phyloP scores from a whole-genome alignment of 2,329 filamentous ascomycete genomes.

The Trichoderma atroviride region DNA sequence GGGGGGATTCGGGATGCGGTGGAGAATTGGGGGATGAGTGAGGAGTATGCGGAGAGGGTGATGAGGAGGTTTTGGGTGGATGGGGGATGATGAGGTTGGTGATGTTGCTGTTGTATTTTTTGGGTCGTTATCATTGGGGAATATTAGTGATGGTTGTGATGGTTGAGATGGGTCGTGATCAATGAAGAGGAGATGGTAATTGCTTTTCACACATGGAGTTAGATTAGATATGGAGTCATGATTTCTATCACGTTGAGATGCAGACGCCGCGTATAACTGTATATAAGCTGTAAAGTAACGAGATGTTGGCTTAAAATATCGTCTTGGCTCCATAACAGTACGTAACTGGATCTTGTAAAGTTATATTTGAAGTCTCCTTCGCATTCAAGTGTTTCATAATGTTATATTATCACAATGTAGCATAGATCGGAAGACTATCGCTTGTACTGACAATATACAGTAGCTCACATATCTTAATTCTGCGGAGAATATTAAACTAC shows the following conservation, averaged over 20 bases:
- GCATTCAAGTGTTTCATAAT: no score
- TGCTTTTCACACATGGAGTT: neutral
- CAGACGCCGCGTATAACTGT: no score
- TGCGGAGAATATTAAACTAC: no score
- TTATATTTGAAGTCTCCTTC: no score
- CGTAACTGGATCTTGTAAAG: no score
- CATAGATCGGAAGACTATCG: no score
- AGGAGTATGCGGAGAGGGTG: conserved; percentile 55
- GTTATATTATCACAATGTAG: no score
- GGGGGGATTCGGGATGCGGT: conserved; percentile 62
- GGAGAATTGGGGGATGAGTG: conserved; percentile 55
- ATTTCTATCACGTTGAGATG: neutral
- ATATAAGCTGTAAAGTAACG: no score
- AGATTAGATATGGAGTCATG: neutral
- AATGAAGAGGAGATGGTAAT: neutral
- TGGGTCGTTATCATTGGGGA: neutral
- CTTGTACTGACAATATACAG: no score
- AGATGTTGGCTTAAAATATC: no score
- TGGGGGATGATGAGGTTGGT: neutral
- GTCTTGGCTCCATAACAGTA: no score
- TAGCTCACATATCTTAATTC: no score
- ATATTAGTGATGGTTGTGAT: neutral
- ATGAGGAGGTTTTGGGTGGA: conserved; percentile 51
- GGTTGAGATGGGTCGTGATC: neutral
- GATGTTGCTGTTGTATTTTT: neutral